phyloP scores from a whole-genome alignment of 1,284 basidiomycete genomes.

The Porogramme epimiltina region DNA sequence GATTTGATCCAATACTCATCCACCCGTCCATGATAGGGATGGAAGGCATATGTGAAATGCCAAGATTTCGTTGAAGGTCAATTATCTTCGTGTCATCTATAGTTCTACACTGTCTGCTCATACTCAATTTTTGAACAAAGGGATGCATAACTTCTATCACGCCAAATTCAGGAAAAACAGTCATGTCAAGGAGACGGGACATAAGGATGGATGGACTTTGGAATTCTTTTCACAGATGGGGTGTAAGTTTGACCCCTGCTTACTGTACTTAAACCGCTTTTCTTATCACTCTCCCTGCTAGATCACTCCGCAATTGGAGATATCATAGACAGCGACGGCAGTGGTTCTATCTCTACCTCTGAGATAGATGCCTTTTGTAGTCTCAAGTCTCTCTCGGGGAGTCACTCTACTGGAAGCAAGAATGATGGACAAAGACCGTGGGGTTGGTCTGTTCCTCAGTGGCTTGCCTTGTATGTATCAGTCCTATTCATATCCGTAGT shows the following conservation, averaged over 20 bases:
- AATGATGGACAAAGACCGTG: neutral
- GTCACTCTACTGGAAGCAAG: too few species aligned
- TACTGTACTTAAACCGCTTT: too few species aligned
- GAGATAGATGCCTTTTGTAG: conserved; percentile 18
- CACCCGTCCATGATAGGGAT: neutral
- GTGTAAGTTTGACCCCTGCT: too few species aligned
- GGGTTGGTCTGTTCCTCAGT: conserved; percentile 12
- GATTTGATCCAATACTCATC: neutral
- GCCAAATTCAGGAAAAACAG: too few species aligned
- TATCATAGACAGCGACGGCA: conserved; percentile 17
- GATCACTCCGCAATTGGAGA: conserved; percentile 20
- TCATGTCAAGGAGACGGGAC: too few species aligned
- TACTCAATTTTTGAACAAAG: too few species aligned
- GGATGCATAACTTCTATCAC: too few species aligned
- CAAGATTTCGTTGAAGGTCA: conserved; percentile 3
- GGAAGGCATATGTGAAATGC: conserved; percentile 1
- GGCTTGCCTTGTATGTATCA: conserved; percentile 19
- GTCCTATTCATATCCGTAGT: too few species aligned
- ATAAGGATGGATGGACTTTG: too few species aligned
- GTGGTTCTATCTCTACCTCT: conserved; percentile 15
- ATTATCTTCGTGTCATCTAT: too few species aligned
- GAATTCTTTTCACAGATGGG: too few species aligned
- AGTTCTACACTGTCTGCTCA: neutral
- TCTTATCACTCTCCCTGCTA: too few species aligned
- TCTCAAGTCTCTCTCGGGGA: neutral